phyloP scores from a whole-genome alignment of 495 filamentous ascomycete genomes.

The Penicillium waksmanii region DNA sequence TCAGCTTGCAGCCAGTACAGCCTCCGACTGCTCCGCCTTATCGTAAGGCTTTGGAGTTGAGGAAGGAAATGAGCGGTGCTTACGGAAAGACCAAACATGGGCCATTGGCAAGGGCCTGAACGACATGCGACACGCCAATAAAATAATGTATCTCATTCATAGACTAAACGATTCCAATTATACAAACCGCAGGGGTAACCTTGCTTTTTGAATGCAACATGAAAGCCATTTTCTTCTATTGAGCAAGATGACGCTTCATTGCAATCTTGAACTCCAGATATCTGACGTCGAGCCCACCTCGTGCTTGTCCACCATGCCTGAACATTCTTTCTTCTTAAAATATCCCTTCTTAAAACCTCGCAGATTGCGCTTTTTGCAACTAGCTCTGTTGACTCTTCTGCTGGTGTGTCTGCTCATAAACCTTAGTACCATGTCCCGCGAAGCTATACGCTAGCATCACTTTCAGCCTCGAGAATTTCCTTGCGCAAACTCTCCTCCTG shows the following conservation, averaged over 20 bases:
- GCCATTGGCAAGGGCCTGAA: conserved; percentile 31
- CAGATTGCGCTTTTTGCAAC: no score
- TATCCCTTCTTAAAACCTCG: no score
- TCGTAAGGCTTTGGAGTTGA: conserved; percentile 83
- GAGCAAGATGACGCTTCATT: background rate
- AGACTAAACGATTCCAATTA: background rate
- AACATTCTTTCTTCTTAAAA: no score
- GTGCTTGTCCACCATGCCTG: no score
- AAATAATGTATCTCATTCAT: conserved; percentile 14
- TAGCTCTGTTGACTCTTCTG: no score
- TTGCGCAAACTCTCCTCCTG: no score
- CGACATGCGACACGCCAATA: background rate
- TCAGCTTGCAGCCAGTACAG: conserved; percentile 90
- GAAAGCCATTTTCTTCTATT: background rate
- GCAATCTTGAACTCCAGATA: background rate
- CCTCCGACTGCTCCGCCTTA: conserved; percentile 96
- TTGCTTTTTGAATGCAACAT: background rate
- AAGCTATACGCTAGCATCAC: no score
- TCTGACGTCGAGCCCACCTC: background rate
- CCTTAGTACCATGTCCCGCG: background rate
- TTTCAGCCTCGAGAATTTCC: no score
- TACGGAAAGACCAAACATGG: conserved; percentile 76
- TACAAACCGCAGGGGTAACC: background rate
- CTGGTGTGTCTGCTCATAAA: background rate
- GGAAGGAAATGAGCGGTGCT: conserved; percentile 73